Evolutionary conservation across 2,329 filamentous ascomycete genomes (phyloP).

Genomic region (Paecilomyces niveus): DNA sequence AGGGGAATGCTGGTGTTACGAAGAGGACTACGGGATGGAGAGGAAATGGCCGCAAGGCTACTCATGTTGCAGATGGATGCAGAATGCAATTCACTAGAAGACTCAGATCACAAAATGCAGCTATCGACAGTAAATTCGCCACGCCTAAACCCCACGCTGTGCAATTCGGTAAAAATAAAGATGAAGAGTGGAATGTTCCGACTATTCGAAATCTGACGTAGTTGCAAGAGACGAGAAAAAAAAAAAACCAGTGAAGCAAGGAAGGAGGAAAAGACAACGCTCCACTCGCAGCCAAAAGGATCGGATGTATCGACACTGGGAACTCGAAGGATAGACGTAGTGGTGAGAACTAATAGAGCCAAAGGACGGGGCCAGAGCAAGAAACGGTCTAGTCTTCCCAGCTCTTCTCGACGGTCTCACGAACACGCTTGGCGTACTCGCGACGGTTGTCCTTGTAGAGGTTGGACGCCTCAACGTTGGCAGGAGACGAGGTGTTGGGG

Average conservation of each 20-base stretch:
- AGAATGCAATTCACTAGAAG: not conserved
- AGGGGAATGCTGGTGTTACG: not conserved
- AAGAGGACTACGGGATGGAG: not conserved
- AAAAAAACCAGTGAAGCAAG: not conserved
- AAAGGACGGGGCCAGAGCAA: conserved; percentile 3
- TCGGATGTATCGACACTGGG: not conserved
- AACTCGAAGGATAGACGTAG: not conserved
- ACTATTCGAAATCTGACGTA: not conserved
- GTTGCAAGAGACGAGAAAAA: conserved; percentile 1
- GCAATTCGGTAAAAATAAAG: conserved; percentile 24
- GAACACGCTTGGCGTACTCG: conserved; percentile 90
- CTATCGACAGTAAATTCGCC: conserved; percentile 12
- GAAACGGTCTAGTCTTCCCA: conserved; percentile 69
- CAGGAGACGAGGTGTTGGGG: conserved; percentile 95
- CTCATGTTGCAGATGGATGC: not conserved
- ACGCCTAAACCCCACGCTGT: conserved; percentile 39
- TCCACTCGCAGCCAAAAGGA: not conserved
- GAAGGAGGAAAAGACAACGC: not conserved
- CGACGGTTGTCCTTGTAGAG: conserved; percentile 97
- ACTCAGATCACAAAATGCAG: conserved; percentile 1
- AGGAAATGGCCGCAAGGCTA: not conserved
- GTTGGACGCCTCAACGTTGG: conserved; percentile 96
- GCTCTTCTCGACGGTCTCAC: conserved; percentile 98
- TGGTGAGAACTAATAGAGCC: not conserved
- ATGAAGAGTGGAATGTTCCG: not conserved